Evolutionary conservation across 2,329 filamentous ascomycete genomes (phyloP), one percentile per base, ranked within the genome.

Genomic region (Pseudogymnoascus destructans): DNA sequence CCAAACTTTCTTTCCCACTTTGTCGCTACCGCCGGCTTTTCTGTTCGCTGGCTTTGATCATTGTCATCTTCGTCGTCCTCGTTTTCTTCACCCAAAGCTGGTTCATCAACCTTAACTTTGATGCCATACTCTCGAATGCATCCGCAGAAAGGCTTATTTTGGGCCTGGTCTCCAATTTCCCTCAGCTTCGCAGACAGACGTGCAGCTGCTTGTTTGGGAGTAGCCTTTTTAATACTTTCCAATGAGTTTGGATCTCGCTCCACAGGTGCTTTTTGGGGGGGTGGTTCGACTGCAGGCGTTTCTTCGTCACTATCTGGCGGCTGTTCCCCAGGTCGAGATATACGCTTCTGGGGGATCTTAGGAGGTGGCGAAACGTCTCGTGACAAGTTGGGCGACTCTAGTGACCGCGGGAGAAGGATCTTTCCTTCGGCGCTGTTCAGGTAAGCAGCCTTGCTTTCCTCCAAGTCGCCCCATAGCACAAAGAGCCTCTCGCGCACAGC

Each of bases 401-500:
- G 61, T 61, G 58, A 62, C 38, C 49, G 68, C 62, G 60, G 66
- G 57, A 61, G 68, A 63, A 67, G 35, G 23, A 23, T 38, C 3
- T 35, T 60, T 46, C 40, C 25, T 59, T 57, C 17, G 13, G 4
- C 17, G 3, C 40, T 57, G 19, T 58, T 42, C 17, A 70, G 63
- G 1, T 69, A 64, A n/a, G 64, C 68, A 1, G 66, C 65, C 67
- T 87, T 89, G 54, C 74, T 70, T 67, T 95, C 89, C 67, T 91
- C 84, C 1, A 96, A 74, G 61, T 95, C 81, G 1, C 92, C 92
- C 91, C 92, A 97, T 1, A 96, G 75, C 33, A 81, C 73, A 67
- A 85, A 92, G 58, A 96, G 74, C 64, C 79, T 84, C 64, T 95
- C 81, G 56, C 81, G 79, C 3, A 96, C 72, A 5, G 69, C 62